Conservation (phyloP, 768 basidiomycete species). For the Suillus ampliporus region DNA sequence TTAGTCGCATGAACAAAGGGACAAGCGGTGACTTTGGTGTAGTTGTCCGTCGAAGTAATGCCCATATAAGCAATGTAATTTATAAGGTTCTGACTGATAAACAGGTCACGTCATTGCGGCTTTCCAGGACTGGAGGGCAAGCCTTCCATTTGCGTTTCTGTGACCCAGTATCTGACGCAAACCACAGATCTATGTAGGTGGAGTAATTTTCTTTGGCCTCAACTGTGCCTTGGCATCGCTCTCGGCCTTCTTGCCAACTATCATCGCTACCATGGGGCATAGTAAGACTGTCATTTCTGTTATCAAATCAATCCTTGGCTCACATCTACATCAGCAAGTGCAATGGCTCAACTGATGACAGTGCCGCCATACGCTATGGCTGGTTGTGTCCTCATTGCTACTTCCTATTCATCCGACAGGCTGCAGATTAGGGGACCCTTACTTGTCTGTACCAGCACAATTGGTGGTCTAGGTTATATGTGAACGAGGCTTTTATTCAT, state of each 20-base stretch:
- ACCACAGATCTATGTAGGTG: constrained; percentile 48
- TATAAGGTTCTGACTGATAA: constrained; percentile 8
- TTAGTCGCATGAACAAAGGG: constrained; percentile 46
- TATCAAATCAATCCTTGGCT: neutral
- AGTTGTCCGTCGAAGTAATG: constrained; percentile 46
- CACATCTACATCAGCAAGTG: constrained; percentile 35
- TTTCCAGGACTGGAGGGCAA: constrained; percentile 51
- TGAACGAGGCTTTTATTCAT: constrained; percentile 19
- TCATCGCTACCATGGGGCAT: constrained; percentile 55
- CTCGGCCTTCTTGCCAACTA: constrained; percentile 60
- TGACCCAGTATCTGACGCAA: constrained; percentile 14
- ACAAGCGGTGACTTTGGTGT: constrained; percentile 47
- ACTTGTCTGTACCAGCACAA: constrained; percentile 32
- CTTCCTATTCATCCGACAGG: constrained; percentile 50
- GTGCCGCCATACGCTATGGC: constrained; percentile 59
- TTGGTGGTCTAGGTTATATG: constrained; percentile 50
- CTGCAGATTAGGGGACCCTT: constrained; percentile 48
- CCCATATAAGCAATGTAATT: neutral
- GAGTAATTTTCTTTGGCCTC: constrained; percentile 53
- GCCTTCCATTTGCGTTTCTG: neutral
- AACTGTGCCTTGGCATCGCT: constrained; percentile 55
- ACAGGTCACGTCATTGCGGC: constrained; percentile 50
- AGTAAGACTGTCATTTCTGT: constrained; percentile 35
- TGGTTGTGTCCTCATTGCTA: constrained; percentile 40
- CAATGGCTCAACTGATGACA: constrained; percentile 53